phyloP scores from a whole-genome alignment of 257 asterid genomes.

The Nicotiana attenuata region DNA sequence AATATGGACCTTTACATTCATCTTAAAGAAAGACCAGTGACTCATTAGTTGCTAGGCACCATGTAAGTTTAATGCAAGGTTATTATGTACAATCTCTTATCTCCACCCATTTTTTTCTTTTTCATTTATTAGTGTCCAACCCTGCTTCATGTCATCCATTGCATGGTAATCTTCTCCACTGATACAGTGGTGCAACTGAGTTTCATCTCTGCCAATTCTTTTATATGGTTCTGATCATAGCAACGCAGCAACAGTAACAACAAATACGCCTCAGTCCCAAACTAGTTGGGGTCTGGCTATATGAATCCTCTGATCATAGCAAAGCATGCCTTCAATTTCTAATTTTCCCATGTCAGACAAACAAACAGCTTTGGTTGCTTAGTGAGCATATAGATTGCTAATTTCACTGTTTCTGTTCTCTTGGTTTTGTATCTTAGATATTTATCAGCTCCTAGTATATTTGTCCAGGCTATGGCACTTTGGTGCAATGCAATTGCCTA shows the following conservation, averaged over 20 bases:
- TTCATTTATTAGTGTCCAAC: neutral
- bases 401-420: neutral
- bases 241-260: no score
- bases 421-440: neutral
- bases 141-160: neutral
- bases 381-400: neutral
- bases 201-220: neutral
- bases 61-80: neutral
- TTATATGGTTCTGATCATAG: neutral
- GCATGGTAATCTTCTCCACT: neutral
- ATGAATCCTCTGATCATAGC: neutral
- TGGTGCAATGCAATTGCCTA: neutral
- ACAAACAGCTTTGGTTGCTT: neutral
- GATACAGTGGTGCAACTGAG: neutral
- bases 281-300: no score
- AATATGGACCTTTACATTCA: neutral
- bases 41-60: neutral
- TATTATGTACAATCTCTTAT: neutral
- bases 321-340: neutral
- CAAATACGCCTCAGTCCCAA: no score
- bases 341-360: neutral
- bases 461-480: neutral
- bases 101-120: neutral
- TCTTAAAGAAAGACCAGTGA: neutral
- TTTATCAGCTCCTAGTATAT: neutral